Evolutionary conservation across 345 rosid species (phyloP), one percentile per base, ranked within the genome.

Genomic region (Pistacia vera): DNA sequence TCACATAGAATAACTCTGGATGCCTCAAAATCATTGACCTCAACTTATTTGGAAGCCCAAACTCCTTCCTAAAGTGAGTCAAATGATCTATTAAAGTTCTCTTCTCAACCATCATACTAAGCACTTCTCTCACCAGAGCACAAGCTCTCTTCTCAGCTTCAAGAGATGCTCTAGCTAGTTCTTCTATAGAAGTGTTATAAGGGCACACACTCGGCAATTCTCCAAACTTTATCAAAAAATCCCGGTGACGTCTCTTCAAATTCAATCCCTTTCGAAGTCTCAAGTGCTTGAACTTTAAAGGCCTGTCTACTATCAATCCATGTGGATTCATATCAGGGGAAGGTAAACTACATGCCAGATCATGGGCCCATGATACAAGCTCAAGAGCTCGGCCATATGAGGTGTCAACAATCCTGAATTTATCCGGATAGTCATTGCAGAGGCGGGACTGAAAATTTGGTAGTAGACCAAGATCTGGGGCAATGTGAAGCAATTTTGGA

Each of bases 141-240:
- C 98, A 95, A 0, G 94, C 97, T 83, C 94, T 85, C 84, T 93
- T 95, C 85, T 93, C 97, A 9, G 92, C 92, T 63, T 87, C 91
- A 13, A 88, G n/a, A 8, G 97, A 92, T 78, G 79, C 87, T 68
- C 78, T 90, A 0, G 78, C 80, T 4, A 95, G 70, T 61, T 80
- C 83, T 46, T 90, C 90, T 10, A 74, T 14, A 12, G 81, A 33
- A 13, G 87, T 81, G 30, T 73, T 87, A 72, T 95, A 95, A 58
- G 94, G 97, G 81, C 93, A 95, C 70, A 91, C 87, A 77, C 78
- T 84, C 9, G 90, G 88, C 70, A 86, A 71, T 54, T 95, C 98
- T 44, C 79, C 77, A 63, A 93, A 93, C 78, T 86, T 90, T 70
- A 91, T 81, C 83, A 91, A 84, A 73, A 81, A 87, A 33, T 88